Evolutionary conservation across 2,329 filamentous ascomycete genomes (phyloP), one percentile per base, ranked within the genome.

Genomic region (Talaromyces sp.): DNA sequence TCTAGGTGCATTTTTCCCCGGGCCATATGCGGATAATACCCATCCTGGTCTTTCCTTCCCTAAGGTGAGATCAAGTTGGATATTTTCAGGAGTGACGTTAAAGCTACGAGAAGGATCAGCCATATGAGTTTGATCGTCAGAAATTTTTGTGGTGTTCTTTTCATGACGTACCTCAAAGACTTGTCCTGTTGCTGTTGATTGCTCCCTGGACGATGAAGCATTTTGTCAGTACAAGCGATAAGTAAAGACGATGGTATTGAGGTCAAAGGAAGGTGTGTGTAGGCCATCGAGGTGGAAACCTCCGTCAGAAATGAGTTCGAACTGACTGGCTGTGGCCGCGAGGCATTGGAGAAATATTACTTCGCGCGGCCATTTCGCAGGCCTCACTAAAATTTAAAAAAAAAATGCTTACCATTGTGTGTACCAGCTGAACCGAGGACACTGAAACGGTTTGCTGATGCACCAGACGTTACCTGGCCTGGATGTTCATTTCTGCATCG

Each of bases 11-110:
- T 93, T 86, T 71, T 82, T 85, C 3, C 90, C 90, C 0, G 93
- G 93, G 0, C 89, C 91, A 76, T 97, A 98, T 24, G 90, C 85
- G 1, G 93, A 97, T 27, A 97, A 84, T 4, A 95, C 89, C 90
- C 93, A 98, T 82, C 86, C 80, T 19, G 94, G 94, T 9, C 85
- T 84, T 66, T 95, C 91, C 24, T 83, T 82, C 6, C 77, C 77
- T 24, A 70, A 68, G 0, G 83, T 86, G 54, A 96, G 82, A 73
- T 96, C 92, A 62, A 79, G 78, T 66, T 84, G 83, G 70, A 96
- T 89, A 2, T 78, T 79, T 0, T 86, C 85, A 49, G 79, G 78
- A n/a, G 79, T 85, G 47, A 93, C 76, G 52, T 78, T 82, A 73
- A 87, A 83, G 64, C 81, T 83, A 72, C 3, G n/a, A 70, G 71